phyloP scores from a whole-genome alignment of 352 stramenopile species.

The Poterioochromonas sp. region DNA sequence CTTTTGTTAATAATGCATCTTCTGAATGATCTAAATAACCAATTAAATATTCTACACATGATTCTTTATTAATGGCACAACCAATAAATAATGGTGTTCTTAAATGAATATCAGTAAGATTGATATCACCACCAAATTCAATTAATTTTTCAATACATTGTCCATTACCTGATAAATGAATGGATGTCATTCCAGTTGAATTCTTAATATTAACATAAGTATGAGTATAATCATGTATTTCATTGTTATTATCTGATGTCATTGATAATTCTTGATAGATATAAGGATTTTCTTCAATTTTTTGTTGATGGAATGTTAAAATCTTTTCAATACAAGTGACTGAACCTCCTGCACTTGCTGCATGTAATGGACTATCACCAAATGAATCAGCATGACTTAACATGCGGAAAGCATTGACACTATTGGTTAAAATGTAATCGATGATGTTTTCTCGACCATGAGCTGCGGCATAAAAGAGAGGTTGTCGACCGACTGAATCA shows the following conservation, averaged over 20 bases:
- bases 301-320: conserved; percentile 3
- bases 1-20: conserved; percentile 36
- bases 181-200: conserved; percentile 45
- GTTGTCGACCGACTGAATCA: conserved; percentile 33
- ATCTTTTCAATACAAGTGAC: conserved; percentile 31
- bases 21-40: conserved; percentile 41
- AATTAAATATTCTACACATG: conserved; percentile 43
- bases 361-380: conserved; percentile 37
- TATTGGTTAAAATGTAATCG: background rate
- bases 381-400: conserved; percentile 36
- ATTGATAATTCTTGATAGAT: too few relatives aligned
- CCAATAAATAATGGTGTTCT: conserved; percentile 47
- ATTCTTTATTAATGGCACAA: conserved; percentile 42
- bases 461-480: conserved; percentile 38
- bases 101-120: conserved; percentile 42
- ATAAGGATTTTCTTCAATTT: too few relatives aligned
- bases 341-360: conserved; percentile 40
- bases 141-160: conserved; percentile 42
- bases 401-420: background rate
- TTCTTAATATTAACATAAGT: conserved; percentile 24
- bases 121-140: conserved; percentile 43
- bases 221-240: background rate
- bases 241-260: background rate
- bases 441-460: conserved; percentile 30
- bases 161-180: conserved; percentile 38